Percentiles rank a stretch among this genome's conserved stretches.
Conservation (phyloP, 2,329 filamentous ascomycete genomes). For the Penicillium sp. region DNA sequence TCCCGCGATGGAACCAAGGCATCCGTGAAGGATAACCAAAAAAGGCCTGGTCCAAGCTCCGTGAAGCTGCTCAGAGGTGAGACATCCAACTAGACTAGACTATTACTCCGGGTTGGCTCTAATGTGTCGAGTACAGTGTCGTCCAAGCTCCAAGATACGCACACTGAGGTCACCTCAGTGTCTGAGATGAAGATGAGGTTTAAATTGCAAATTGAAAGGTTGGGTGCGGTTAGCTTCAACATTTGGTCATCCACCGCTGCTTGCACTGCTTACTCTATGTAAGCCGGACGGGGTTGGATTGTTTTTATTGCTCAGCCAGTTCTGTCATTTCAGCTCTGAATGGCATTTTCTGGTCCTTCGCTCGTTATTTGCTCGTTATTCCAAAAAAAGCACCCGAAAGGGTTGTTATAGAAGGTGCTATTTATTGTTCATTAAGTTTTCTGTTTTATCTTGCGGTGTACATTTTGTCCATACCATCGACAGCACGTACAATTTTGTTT, state of each 20-base stretch:
- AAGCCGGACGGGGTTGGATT: constrained; percentile 9
- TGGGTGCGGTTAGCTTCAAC: constrained; percentile 28
- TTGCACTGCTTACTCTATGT: constrained; percentile 12
- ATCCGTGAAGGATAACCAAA: constrained; percentile 31
- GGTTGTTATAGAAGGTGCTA: constrained; percentile 8
- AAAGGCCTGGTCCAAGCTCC: constrained; percentile 32
- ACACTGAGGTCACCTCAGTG: constrained; percentile 29
- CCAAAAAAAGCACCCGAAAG: constrained; percentile 12
- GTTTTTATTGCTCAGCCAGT: constrained; percentile 13
- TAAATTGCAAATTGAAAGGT: constrained; percentile 30
- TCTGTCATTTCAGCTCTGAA: constrained; percentile 13
- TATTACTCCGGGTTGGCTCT: not conserved
- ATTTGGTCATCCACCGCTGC: constrained; percentile 16
- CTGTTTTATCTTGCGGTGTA: not conserved
- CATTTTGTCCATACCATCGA: not conserved
- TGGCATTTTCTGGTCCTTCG: constrained; percentile 14
- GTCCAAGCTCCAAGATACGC: constrained; percentile 45
- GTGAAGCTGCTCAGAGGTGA: constrained; percentile 42
- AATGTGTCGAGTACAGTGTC: constrained; percentile 31
- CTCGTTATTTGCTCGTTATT: constrained; percentile 19
- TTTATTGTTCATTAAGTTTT: not conserved
- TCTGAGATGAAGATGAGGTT: constrained; percentile 27
- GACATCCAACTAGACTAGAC: not conserved
- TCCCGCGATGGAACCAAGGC: constrained; percentile 34
- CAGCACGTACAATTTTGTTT: not conserved